These are phyloP conservation scores for Suillus luteus DNA, from an alignment of 768 basidiomycete species.

Conservation along the genomic window DNA sequence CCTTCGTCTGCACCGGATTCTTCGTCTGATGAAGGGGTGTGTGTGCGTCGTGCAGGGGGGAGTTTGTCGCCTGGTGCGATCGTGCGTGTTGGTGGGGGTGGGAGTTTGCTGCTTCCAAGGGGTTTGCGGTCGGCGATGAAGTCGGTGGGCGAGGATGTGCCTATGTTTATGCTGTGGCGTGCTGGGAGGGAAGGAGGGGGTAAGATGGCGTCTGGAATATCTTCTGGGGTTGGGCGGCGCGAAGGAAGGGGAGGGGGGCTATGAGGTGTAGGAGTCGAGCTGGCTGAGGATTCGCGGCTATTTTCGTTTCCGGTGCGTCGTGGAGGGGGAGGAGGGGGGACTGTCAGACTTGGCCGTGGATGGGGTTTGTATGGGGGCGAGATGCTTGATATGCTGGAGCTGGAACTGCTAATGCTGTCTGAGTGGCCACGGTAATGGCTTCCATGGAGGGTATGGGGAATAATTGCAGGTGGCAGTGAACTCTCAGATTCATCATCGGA, in stretches of 20 bases:
- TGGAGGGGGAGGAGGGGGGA: conserved; percentile 26
- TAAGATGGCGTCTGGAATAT: conserved; percentile 5
- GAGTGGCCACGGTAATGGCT: conserved; percentile 18
- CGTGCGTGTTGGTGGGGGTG: conserved; percentile 74
- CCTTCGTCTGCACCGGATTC: conserved; percentile 55
- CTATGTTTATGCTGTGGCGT: conserved; percentile 37
- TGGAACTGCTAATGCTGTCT: conserved; percentile 24
- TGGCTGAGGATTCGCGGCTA: conserved; percentile 2
- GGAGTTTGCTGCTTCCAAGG: conserved; percentile 43
- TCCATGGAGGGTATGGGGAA: conserved; percentile 13
- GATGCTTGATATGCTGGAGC: conserved; percentile 18
- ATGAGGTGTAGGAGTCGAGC: conserved; percentile 21
- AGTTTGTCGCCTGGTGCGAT: conserved; percentile 71
- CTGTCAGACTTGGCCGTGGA: conserved; percentile 21
- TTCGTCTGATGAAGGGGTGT: conserved; percentile 46
- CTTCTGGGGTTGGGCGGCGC: conserved; percentile 21
- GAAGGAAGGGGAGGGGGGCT: conserved; percentile 46
- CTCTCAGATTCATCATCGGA: conserved; percentile 33
- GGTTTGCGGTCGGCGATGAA: conserved; percentile 27
- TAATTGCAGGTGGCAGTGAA: conserved; percentile 18
- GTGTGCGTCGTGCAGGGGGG: conserved; percentile 57
- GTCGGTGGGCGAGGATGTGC: neutral
- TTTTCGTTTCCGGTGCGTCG: conserved; percentile 13
- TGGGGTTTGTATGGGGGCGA: conserved; percentile 23
- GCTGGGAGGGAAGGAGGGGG: conserved; percentile 38